phyloP scores from a whole-genome alignment of 805 yeast species.

The Ogataea ganodermae region DNA sequence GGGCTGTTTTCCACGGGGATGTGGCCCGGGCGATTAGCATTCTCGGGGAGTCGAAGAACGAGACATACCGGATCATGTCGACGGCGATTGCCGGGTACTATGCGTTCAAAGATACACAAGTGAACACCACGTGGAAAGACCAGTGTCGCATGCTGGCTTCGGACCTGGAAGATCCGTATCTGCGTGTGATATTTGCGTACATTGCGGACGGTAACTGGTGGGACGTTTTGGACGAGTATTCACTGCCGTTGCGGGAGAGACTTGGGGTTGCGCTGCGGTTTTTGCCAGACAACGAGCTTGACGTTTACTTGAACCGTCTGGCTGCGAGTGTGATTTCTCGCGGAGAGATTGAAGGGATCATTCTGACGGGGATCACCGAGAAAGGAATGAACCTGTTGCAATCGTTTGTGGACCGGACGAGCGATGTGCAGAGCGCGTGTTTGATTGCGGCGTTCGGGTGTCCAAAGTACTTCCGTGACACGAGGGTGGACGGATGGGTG shows the following conservation, averaged over 20 bases:
- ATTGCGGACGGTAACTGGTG: constrained; percentile 96
- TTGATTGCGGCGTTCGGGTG: constrained; percentile 76
- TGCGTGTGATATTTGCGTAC: constrained; percentile 89
- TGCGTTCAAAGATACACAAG: constrained; percentile 57
- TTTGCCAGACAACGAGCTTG: constrained; percentile 75
- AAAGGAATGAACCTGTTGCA: constrained; percentile 79
- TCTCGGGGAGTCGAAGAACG: constrained; percentile 71
- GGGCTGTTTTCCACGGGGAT: constrained; percentile 95
- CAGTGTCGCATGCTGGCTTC: constrained; percentile 86
- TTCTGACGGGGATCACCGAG: constrained; percentile 90
- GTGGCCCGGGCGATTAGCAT: constrained; percentile 78
- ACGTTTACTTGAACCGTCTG: constrained; percentile 67
- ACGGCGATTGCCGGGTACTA: constrained; percentile 92
- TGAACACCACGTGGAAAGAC: constrained; percentile 85
- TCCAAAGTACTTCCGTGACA: constrained; percentile 79
- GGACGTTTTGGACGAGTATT: constrained; percentile 88
- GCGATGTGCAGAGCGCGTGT: constrained; percentile 92
- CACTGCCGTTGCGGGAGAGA: constrained; percentile 84
- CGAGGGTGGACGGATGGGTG: constrained; percentile 77
- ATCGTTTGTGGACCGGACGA: constrained; percentile 81
- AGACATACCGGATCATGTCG: constrained; percentile 74
- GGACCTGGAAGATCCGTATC: constrained; percentile 86
- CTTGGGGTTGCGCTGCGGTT: constrained; percentile 89
- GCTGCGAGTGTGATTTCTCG: constrained; percentile 67
- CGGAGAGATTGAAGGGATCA: constrained; percentile 91